A percentile compares a stretch with the other conserved stretches of the same genome.
phyloP scores from a whole-genome alignment of 2,329 filamentous ascomycete species.

The Chaetomium olivaceum region DNA sequence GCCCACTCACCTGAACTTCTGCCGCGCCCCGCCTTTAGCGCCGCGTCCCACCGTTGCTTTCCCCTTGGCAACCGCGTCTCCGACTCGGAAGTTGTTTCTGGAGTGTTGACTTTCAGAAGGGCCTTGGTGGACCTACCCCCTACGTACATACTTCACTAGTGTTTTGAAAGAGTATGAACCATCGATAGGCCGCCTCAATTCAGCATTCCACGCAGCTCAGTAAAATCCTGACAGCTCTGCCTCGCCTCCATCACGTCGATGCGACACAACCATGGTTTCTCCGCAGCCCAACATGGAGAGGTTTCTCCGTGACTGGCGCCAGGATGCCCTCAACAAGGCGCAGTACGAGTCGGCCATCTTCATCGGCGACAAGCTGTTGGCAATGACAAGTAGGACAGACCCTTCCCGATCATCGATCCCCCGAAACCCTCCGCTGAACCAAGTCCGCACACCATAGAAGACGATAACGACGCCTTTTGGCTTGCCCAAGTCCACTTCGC shows the following conservation, averaged over 20 bases:
- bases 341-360: slow-evolving; percentile 97
- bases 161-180: neutral
- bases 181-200: neutral
- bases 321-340: slow-evolving; percentile 92
- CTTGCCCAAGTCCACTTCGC: slow-evolving; percentile 97
- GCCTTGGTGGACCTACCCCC: neutral
- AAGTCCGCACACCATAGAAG: slow-evolving; percentile 56
- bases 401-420: neutral
- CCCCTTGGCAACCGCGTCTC: slow-evolving; percentile 22
- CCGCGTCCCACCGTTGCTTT: slow-evolving; percentile 7
- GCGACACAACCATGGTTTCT: slow-evolving; percentile 27
- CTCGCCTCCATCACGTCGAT: slow-evolving; percentile 8
- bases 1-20: slow-evolving; percentile 13
- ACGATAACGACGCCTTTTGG: slow-evolving; percentile 94
- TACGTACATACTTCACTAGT: too few species aligned
- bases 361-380: slow-evolving; percentile 93
- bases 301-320: slow-evolving; percentile 90
- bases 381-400: slow-evolving; percentile 73
- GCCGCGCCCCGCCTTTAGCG: slow-evolving; percentile 18
- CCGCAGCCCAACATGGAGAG: slow-evolving; percentile 69
- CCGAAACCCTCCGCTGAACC: neutral
- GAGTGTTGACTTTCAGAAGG: slow-evolving; percentile 12
- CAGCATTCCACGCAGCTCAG: neutral
- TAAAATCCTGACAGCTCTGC: neutral
- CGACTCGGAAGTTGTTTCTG: neutral